Base-by-base conservation (phyloP, 768 basidiomycete species). In the Calocera cornea region DNA sequence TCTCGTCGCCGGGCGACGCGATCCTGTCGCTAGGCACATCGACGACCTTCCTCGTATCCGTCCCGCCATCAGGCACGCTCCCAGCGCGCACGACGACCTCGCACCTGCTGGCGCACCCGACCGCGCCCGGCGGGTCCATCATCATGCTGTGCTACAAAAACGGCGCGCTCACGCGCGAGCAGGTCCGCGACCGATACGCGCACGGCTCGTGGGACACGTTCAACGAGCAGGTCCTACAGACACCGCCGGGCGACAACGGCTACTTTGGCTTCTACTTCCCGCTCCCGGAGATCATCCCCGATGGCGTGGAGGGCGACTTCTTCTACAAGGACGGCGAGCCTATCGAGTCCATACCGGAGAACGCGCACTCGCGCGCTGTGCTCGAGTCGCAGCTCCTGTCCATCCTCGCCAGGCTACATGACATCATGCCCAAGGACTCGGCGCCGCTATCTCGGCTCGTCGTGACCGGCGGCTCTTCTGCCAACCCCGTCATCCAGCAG, bases 91-190 rank as follows among this genome's bases (percentile, higher is more conserved):
- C 88, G 74, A 89, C 86, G 2, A 86, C 86, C 8, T 90, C 87
- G 2, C 89, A 89, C 76, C 81, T 88, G 22, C 83, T 89, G 67
- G 82, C 87, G 0, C 86, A 88, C 73, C 90, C 88, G 1, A 87
- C 86, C 0, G 72, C 71, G 22, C 73, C 77, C 2, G 78, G 81
- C 40, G 85, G 83, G 1, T 86, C 89, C 72, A 92, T 94, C 73
- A 88, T 86, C 34, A 95, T 95, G 92, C 83, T 95, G 11, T 93
- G 91, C 75, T 92, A 92, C 79, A 94, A 92, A 76, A 90, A 93
- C 71, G 90, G 90, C 24, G 88, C 89, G 0, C 82, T 93, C 10
- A 87, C 89, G 0, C 84, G 92, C 49, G 88, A 92, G 73, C 82
- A 87, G 70, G 81, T 94, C 19, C 84, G 88, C 11, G 83, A 93